Percentiles rank a stretch among this genome's conserved stretches.
phyloP scores from a whole-genome alignment of 2,329 filamentous ascomycete genomes.

The Davidsoniella australis region DNA sequence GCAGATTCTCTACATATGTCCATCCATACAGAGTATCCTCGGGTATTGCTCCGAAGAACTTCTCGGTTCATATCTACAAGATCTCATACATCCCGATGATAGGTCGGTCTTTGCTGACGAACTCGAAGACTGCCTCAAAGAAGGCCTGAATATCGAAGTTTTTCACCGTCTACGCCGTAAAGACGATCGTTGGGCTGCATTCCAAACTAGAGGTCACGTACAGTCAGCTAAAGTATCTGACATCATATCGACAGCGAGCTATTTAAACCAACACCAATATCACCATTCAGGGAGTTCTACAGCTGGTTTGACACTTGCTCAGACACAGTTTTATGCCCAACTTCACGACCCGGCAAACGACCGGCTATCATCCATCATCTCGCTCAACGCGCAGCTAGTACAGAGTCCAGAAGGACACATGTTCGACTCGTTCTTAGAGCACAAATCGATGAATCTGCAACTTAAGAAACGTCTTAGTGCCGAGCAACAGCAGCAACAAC shows the following conservation, averaged over 20 bases:
- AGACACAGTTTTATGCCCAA: neutral
- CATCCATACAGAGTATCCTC: slow-evolving; percentile 56
- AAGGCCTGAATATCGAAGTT: slow-evolving; percentile 60
- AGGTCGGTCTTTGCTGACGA: slow-evolving; percentile 68
- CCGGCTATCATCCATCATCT: slow-evolving; percentile 39
- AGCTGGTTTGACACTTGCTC: too few relatives aligned
- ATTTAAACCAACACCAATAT: neutral
- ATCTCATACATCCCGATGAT: slow-evolving; percentile 77
- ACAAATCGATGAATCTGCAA: slow-evolving; percentile 91
- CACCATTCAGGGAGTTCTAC: too few relatives aligned
- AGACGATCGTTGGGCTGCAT: slow-evolving; percentile 58
- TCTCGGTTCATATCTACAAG: slow-evolving; percentile 56
- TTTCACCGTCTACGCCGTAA: slow-evolving; percentile 71
- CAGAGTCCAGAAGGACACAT: slow-evolving; percentile 73
- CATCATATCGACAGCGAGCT: neutral
- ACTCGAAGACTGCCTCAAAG: slow-evolving; percentile 76
- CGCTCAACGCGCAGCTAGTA: slow-evolving; percentile 83
- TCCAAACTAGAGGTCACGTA: slow-evolving; percentile 84
- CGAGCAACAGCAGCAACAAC: too few relatives aligned
- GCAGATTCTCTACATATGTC: slow-evolving; percentile 70
- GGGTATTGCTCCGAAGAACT: slow-evolving; percentile 59
- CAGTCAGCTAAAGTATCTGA: slow-evolving; percentile 26
- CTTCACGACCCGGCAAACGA: too few relatives aligned
- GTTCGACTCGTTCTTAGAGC: slow-evolving; percentile 83
- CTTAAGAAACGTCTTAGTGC: slow-evolving; percentile 28